Base-by-base conservation (phyloP, 345 rosid species). In the Zanthoxylum bungeanum region DNA sequence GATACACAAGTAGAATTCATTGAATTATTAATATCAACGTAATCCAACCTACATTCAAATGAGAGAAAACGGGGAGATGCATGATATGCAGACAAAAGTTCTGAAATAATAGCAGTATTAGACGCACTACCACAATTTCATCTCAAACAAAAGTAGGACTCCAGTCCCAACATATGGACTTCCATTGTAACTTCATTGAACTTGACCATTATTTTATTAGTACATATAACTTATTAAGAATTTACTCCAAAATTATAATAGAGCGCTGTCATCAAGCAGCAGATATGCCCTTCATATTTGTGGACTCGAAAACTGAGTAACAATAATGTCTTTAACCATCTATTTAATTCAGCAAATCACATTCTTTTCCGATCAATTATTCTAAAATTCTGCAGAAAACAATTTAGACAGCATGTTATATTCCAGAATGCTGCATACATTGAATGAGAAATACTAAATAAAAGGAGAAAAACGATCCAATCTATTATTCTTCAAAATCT, bases 81-180 rank as follows among this genome's bases (percentile, higher is more conserved):
- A 39, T 62, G 51, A 62, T 8, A 42, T 31, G 65, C 9, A 4
- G 21, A 34, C 31, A 31, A 28, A 68, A 42, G 40, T 21, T 58
- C 16, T 8, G 16, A 56, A 27, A 36, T 27, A 19, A 40, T 39
- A 39, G 39, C 5, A 21, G 19, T 33, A 44, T 56, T 10, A 2
- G 71, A 37, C 42, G 73, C 64, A 57, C 16, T 28, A 55, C 52
- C 51, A 17, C 16, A 17, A 68, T 31, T 31, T 69, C 28, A 10
- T 57, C 28, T 57, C 27, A 42, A 25, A 46, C 39, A n/a, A 39
- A 40, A 40, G 7, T 28, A 47, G n/a, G 21, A 31, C 22, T 1
- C 19, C 40, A 42, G 60, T 10, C 42, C 46, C 31, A 39, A 37
- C 8, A 22, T 44, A 70, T 8, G 7, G 21, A 22, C 27, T 58